phyloP scores from a whole-genome alignment of 371 early-diverging fungal genomes.

The Dinochytrium kinnereticum region DNA sequence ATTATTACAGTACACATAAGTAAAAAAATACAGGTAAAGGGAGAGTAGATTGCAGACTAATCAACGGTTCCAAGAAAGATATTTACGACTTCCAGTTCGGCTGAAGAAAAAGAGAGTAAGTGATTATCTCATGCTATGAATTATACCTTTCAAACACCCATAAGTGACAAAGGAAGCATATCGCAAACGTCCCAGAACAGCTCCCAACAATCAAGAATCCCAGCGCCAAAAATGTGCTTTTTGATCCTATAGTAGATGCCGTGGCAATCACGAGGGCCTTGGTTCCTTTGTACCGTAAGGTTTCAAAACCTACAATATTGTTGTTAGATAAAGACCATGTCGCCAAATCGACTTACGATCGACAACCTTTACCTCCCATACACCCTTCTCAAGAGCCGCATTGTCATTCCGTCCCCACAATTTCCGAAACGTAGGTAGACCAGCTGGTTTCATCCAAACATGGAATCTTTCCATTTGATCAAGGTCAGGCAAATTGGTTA shows the following conservation, averaged over 20 bases:
- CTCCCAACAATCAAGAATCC: conserved; percentile 88
- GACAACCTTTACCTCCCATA: conserved; percentile 36
- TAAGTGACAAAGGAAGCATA: background rate
- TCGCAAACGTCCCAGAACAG: background rate
- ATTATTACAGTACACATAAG: background rate
- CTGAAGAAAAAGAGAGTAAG: background rate
- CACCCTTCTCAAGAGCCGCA: conserved; percentile 38
- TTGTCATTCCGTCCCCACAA: conserved; percentile 80
- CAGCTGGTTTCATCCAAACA: conserved; percentile 98
- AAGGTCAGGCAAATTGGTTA: conserved; percentile 75
- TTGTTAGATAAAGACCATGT: background rate
- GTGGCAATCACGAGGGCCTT: conserved; percentile 92
- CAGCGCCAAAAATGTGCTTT: conserved; percentile 92
- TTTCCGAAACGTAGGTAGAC: conserved; percentile 96
- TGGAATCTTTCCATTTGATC: conserved; percentile 80
- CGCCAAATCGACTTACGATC: background rate
- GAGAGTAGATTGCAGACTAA: background rate
- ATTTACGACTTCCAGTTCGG: conserved; percentile 7
- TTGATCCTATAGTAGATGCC: conserved; percentile 89
- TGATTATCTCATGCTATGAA: no score
- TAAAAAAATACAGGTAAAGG: background rate
- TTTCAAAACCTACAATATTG: conserved; percentile 72
- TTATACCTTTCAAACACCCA: conserved; percentile 7
- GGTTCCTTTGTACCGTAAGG: conserved; percentile 79
- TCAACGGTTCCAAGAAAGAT: conserved; percentile 6